Conservation (phyloP, 495 filamentous ascomycete genomes). For the Penicillium diatomitis region DNA sequence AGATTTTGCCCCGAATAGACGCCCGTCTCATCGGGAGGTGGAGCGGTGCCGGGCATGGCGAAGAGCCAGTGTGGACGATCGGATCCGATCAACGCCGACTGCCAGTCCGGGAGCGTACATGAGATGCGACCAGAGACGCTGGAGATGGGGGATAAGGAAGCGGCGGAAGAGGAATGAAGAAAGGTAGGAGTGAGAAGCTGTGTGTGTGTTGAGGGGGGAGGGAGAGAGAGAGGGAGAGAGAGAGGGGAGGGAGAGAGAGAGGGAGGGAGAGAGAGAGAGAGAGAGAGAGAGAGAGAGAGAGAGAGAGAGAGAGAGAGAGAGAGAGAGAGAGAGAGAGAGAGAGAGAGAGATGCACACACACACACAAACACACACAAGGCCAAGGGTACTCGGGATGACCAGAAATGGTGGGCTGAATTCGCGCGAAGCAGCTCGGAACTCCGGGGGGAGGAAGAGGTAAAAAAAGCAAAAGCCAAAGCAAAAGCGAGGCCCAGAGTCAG, state of each 20-base stretch:
- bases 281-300: not conserved
- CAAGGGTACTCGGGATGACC: no score
- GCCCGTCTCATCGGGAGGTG: slow-evolving; percentile 2
- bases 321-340: no score
- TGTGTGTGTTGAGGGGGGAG: not conserved
- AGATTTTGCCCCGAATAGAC: slow-evolving; percentile 7
- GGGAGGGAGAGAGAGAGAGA: not conserved
- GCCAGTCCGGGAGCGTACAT: not conserved
- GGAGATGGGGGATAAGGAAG: not conserved
- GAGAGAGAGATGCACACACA: no score
- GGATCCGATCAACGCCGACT: not conserved
- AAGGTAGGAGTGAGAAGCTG: not conserved
- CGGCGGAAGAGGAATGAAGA: not conserved
- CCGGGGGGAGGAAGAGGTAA: no score
- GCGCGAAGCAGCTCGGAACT: no score
- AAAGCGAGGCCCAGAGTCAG: no score
- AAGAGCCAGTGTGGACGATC: not conserved
- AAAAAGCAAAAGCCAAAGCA: no score
- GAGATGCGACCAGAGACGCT: not conserved
- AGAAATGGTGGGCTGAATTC: no score
- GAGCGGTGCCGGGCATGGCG: not conserved
- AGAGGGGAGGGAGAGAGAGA: not conserved
- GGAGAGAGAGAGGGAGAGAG: not conserved
- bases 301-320: not conserved
- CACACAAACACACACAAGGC: no score